Evolutionary conservation across 2,329 filamentous ascomycete genomes (phyloP).

Genomic region (Arthrinium puccinioides): DNA sequence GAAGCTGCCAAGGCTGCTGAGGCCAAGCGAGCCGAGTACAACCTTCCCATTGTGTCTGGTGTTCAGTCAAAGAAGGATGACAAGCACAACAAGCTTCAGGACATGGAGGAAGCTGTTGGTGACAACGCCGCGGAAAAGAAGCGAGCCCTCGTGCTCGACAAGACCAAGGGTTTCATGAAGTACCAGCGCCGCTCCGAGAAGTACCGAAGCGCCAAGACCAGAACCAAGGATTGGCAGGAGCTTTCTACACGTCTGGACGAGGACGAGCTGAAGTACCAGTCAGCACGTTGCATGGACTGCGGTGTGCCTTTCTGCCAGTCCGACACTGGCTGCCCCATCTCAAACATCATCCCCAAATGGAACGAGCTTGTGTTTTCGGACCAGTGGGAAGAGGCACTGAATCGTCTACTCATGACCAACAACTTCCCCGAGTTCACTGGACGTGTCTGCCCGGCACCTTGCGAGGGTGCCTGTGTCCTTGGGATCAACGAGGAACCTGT

Average conservation of each 20-base stretch:
- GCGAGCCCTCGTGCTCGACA: constrained; percentile 86
- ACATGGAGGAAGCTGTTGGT: constrained; percentile 87
- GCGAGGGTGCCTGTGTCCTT: constrained; percentile 90
- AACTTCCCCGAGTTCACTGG: constrained; percentile 98
- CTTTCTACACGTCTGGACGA: constrained; percentile 80
- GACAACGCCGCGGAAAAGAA: constrained; percentile 85
- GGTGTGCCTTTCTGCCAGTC: constrained; percentile 98
- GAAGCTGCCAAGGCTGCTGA: constrained; percentile 80
- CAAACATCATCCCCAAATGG: constrained; percentile 97
- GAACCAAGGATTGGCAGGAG: constrained; percentile 91
- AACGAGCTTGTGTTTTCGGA: constrained; percentile 72
- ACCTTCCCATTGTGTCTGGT: constrained; percentile 68
- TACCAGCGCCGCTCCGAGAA: constrained; percentile 90
- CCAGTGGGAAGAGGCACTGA: constrained; percentile 87
- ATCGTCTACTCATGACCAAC: constrained; percentile 90
- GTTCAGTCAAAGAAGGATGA: constrained; percentile 58
- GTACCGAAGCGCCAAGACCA: constrained; percentile 76
- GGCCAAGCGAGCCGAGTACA: constrained; percentile 77
- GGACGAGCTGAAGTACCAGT: constrained; percentile 94
- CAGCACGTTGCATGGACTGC: constrained; percentile 96
- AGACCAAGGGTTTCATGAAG: constrained; percentile 96
- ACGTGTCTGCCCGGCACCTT: constrained; percentile 92
- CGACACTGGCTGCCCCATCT: constrained; percentile 90
- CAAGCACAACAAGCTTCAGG: constrained; percentile 64
- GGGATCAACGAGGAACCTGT: constrained; percentile 97